Evolutionary conservation across 2,329 filamentous ascomycete species (phyloP).

Genomic region (Sarocladiaceae sp.): DNA sequence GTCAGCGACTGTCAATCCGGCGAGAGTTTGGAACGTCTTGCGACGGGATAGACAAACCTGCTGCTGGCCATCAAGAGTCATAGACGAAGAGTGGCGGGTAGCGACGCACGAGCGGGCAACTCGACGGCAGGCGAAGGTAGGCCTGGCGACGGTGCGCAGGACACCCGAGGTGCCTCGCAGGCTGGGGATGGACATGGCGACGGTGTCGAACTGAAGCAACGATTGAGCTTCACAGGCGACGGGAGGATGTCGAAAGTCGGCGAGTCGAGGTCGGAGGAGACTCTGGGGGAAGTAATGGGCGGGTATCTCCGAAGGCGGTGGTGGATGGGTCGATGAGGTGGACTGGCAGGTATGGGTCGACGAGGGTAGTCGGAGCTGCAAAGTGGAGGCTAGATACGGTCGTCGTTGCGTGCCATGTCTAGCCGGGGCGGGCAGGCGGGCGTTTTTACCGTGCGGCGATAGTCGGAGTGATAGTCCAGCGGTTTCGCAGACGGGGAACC

Average conservation of each 20-base stretch:
- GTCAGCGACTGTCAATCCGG: conserved; percentile 5
- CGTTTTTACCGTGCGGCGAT: not conserved
- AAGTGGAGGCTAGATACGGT: not conserved
- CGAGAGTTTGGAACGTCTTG: conserved; percentile 12
- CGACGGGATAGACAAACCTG: conserved; percentile 37
- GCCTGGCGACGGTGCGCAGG: conserved; percentile 37
- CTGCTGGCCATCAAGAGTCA: conserved; percentile 53
- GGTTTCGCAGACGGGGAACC: not conserved
- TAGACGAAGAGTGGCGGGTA: conserved; percentile 40
- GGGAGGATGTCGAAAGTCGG: not conserved
- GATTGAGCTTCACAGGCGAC: not conserved
- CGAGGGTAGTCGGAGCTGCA: conserved; percentile 2
- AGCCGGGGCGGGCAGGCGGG: not conserved
- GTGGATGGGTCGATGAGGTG: conserved; percentile 5
- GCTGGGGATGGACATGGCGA: conserved; percentile 42
- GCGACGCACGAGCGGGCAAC: conserved; percentile 18
- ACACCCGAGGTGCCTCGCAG: conserved; percentile 46
- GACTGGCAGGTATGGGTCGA: not conserved
- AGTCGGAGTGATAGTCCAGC: not conserved
- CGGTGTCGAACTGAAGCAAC: not conserved
- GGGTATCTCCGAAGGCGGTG: conserved; percentile 5
- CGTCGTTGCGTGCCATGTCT: conserved; percentile 2
- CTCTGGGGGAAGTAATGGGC: not conserved
- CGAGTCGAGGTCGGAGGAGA: not conserved
- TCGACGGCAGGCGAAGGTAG: conserved; percentile 17